Percentiles rank a stretch among this genome's conserved stretches.
phyloP scores from a whole-genome alignment of 2,329 filamentous ascomycete species.

The Epichloe sp. region DNA sequence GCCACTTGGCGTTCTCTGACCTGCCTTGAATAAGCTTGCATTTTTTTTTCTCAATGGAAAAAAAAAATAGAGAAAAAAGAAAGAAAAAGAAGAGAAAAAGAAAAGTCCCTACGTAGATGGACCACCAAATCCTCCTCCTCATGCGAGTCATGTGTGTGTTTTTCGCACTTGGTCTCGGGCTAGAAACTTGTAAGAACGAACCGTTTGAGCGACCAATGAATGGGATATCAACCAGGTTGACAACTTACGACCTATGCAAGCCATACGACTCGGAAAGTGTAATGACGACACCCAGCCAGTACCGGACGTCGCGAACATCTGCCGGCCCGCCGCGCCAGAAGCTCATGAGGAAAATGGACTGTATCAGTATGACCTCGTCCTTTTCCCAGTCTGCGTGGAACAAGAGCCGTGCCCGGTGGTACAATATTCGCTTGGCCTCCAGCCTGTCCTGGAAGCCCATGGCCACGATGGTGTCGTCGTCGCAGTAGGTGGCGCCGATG shows the following conservation, averaged over 20 bases:
- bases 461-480: slow-evolving; percentile 27
- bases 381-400: slow-evolving; percentile 41
- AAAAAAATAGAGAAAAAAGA: neutral
- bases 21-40: slow-evolving; percentile 7
- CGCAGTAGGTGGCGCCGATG: slow-evolving; percentile 39
- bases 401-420: slow-evolving; percentile 35
- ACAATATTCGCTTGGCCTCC: slow-evolving; percentile 35
- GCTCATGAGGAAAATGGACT: slow-evolving; percentile 39
- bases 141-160: slow-evolving; percentile 18
- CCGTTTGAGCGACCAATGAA: too few species aligned
- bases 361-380: slow-evolving; percentile 34
- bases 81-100: neutral
- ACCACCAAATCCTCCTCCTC: slow-evolving; percentile 39
- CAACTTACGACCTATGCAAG: slow-evolving; percentile 26
- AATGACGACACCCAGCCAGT: slow-evolving; percentile 38
- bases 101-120: slow-evolving; percentile 30
- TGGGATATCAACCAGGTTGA: too few species aligned
- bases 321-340: slow-evolving; percentile 39
- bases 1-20: slow-evolving; percentile 25
- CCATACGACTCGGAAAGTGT: slow-evolving; percentile 36
- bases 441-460: slow-evolving; percentile 35
- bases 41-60: neutral
- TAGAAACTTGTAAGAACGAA: neutral
- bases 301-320: slow-evolving; percentile 33
- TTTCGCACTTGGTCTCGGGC: slow-evolving; percentile 16